phyloP scores from a whole-genome alignment of 768 basidiomycete genomes.

The Paxillus involutus region DNA sequence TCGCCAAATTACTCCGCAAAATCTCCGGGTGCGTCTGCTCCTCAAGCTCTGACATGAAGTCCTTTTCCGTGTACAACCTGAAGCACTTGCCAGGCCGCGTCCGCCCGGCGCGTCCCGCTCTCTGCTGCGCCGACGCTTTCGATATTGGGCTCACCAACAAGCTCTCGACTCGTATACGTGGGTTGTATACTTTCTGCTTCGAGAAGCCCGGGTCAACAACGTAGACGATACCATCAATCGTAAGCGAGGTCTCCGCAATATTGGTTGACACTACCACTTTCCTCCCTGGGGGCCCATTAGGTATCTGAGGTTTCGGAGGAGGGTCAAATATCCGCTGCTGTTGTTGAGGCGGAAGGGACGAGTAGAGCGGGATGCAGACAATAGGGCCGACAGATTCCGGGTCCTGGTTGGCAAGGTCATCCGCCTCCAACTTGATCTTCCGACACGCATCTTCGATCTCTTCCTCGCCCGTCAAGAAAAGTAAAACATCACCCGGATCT shows the following conservation, averaged over 20 bases:
- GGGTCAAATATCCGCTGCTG: constrained; percentile 97
- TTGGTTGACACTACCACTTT: constrained; percentile 97
- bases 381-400: constrained; percentile 81
- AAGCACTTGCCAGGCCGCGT: constrained; percentile 98
- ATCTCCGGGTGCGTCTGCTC: constrained; percentile 99
- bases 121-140: constrained; percentile 94
- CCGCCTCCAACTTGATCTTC: constrained; percentile 90
- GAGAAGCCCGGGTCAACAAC: constrained; percentile 98
- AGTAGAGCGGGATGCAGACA: constrained; percentile 90
- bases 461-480: constrained; percentile 98
- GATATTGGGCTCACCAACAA: constrained; percentile 93
- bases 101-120: constrained; percentile 94
- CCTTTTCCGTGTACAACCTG: constrained; percentile 93
- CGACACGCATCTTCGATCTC: constrained; percentile 97
- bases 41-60: constrained; percentile 93
- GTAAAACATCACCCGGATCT: constrained; percentile 85
- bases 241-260: constrained; percentile 95
- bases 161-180: constrained; percentile 93
- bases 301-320: constrained; percentile 59
- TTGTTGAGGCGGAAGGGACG: constrained; percentile 89
- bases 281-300: constrained; percentile 79
- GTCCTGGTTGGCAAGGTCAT: constrained; percentile 73
- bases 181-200: constrained; percentile 98
- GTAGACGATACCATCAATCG: constrained; percentile 99
- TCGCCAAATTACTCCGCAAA: constrained; percentile 88